Evolutionary conservation across 495 filamentous ascomycete genomes (phyloP), one percentile per base, ranked within the genome.

Genomic region (Xylaria curta): DNA sequence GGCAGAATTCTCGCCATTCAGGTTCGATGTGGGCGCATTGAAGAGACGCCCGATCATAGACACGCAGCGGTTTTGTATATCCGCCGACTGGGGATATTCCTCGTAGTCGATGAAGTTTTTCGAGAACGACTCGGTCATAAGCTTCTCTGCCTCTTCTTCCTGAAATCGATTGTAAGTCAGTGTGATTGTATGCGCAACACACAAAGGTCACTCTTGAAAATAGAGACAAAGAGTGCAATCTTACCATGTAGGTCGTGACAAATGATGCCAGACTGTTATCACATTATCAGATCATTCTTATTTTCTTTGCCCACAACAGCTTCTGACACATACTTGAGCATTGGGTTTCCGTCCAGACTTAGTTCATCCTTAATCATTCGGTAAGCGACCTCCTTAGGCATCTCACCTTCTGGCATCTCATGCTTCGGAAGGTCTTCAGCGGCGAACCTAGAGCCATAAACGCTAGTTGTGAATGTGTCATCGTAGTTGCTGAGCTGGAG

Each of bases 41-140:
- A 94, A 96, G 54, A 97, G 86, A 46, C 93, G 88, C n/a, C 91
- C 94, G 78, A 97, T 96, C 93, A 97, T 97, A 83, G 89, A 92
- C 59, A 97, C 92, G 79, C 94, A 97, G 69, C 94, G 90, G 85
- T 94, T 95, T 79, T 97, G 94, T 79, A 97, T 96, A 74, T 96
- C 93, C 58, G 94, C 94, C 17, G 88, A 89, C 79, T 94, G 92
- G 2, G 94, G 94, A 79, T 97, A 96, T 81, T 97, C 93, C 80
- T 96, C 94, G 81, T 96, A 97, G 80, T 94, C 92, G 84, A 93
- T 93, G 87, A 97, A 97, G 86, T 97, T 97, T 83, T 97, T 97
- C 79, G 91, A 88, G 78, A 97, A 91, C 75, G 90, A 88, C 72
- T 97, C 93, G 79, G 89, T 86, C 94, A 97, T 97, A 80, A 97